Evolutionary conservation across 2,329 filamentous ascomycete species (phyloP), one percentile per base, ranked within the genome.

Genomic region (Aspergillus fumigatus): DNA sequence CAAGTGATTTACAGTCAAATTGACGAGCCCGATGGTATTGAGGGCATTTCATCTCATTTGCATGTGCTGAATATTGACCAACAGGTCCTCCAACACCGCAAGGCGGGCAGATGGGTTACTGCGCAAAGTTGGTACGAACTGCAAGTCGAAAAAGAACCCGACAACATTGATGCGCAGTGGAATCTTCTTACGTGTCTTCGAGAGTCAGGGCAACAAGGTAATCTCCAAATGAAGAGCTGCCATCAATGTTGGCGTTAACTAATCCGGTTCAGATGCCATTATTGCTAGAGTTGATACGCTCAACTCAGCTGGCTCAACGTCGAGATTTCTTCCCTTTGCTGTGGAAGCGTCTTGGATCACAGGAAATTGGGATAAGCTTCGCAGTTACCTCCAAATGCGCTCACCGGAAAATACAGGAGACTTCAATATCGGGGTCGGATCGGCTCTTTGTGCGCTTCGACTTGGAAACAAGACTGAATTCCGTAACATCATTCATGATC

Each of bases 61-160:
- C 88, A 89, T 57, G 85, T 92, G 10, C 79, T 97, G n/a, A 90
- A 95, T 62, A 88, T 97, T 51, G 89, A 96, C 58, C 93, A 97
- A 70, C 92, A 97, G 70, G 88, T 97, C 32, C 80, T 97, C 54
- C 91, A 95, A 65, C 92, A 99, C 74, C 86, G 89, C 56, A 97
- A 96, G 72, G 90, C 92, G 21, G 94, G 94, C 3, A 83, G 92
- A 60, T 99, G 94, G 92, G 88, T 90, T 17, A 90, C 93, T 52
- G 94, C 92, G 25, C 94, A 97, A 75, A 96, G 90, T 61, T 99
- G 95, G 94, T 97, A 97, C 72, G 92, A 99, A 70, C 86, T 96
- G 62, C 88, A 92, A 61, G 80, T 97, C 35, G 87, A 89, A 2
- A 87, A 94, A 65, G 82, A 88, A 48, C 92, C 93, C 0, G 80